These are phyloP conservation scores for Liriodendron chinense DNA, from an alignment of 164 flowering plant genomes.

Conservation along the genomic window DNA sequence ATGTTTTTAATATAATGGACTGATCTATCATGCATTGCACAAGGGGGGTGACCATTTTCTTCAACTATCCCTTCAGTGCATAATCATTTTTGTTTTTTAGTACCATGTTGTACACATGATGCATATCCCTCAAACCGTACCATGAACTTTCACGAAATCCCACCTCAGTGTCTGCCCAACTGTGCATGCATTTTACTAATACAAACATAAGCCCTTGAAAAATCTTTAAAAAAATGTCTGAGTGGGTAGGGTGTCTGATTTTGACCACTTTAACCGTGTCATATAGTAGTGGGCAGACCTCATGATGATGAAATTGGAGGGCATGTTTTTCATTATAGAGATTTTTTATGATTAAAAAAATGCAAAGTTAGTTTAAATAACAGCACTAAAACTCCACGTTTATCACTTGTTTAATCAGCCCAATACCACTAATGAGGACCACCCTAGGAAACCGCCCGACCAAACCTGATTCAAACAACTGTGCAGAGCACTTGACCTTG, in stretches of 20 bases:
- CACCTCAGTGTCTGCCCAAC: no score
- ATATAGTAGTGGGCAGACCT: background rate
- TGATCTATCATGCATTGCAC: no score
- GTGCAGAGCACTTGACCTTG: background rate
- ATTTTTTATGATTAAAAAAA: background rate
- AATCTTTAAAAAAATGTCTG: background rate
- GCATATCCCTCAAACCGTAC: no score
- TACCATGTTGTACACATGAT: no score
- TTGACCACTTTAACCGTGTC: background rate
- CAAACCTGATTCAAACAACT: background rate
- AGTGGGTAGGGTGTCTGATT: slow-evolving; percentile 1
- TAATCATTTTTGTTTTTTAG: no score
- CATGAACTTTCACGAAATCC: no score
- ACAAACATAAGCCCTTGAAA: no score
- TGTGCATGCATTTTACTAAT: no score
- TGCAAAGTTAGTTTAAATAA: background rate
- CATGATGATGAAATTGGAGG: background rate
- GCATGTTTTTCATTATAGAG: background rate
- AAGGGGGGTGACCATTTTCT: no score
- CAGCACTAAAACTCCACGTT: background rate
- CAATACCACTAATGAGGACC: background rate
- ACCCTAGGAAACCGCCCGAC: background rate
- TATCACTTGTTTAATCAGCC: background rate
- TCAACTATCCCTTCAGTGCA: no score
- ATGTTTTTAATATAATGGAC: no score